A percentile compares a stretch with the other conserved stretches of the same genome.
These are phyloP conservation scores for Penicillium sclerotiorum DNA, from an alignment of 2,329 filamentous ascomycete genomes.

Conservation along the genomic window DNA sequence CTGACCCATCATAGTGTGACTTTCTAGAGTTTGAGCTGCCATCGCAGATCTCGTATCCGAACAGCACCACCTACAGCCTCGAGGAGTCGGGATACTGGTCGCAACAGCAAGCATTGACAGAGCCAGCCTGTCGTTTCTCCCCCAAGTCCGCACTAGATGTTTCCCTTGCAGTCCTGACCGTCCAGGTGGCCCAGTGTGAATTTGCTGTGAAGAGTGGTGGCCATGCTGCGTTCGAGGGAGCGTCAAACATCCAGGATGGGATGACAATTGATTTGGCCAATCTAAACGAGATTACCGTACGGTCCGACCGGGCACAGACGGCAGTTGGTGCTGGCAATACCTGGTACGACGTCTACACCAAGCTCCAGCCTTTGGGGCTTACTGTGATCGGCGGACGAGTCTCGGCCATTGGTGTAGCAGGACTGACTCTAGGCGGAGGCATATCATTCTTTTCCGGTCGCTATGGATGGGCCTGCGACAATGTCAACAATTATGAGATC, in stretches of 20 bases:
- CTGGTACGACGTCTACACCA: conserved; percentile 39
- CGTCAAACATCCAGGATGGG: conserved; percentile 52
- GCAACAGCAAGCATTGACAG: conserved; percentile 37
- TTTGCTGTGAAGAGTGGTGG: conserved; percentile 63
- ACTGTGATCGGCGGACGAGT: conserved; percentile 43
- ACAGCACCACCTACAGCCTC: conserved; percentile 21
- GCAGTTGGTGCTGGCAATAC: conserved; percentile 37
- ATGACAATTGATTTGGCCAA: conserved; percentile 38
- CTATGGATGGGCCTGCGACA: conserved; percentile 28
- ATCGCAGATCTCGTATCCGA: conserved; percentile 16
- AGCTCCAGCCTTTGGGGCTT: conserved; percentile 34
- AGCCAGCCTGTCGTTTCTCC: conserved; percentile 39
- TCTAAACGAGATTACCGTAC: conserved; percentile 33
- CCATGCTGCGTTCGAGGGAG: conserved; percentile 59
- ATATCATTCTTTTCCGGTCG: conserved; percentile 36
- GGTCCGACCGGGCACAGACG: conserved; percentile 29
- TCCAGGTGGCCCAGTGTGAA: conserved; percentile 33
- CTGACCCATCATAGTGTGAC: neutral
- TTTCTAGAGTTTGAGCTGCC: conserved; percentile 2
- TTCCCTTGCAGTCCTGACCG: conserved; percentile 35
- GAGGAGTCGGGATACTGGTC: conserved; percentile 38
- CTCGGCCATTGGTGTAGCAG: conserved; percentile 43
- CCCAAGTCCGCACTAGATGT: conserved; percentile 33
- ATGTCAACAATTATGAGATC: conserved; percentile 21
- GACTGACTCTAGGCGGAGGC: conserved; percentile 43